Conservation (phyloP, 495 filamentous ascomycete genomes). For the Neurospora tetraspora region DNA sequence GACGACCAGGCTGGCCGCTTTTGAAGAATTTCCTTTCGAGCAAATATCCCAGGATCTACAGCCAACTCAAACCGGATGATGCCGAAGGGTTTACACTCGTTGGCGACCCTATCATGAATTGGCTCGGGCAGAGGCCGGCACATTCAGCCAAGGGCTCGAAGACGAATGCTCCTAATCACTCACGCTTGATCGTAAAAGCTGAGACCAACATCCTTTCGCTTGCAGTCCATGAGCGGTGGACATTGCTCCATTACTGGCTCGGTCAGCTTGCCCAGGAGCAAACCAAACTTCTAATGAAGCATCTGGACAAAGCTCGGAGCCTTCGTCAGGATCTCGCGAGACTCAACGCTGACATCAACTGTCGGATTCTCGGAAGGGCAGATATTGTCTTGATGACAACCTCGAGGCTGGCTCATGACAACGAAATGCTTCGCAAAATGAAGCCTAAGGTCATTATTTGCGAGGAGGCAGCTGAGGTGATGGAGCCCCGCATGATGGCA, state of each 20-base stretch:
- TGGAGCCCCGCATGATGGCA: conserved; percentile 61
- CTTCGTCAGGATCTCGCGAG: conserved; percentile 16
- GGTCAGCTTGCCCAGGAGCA: neutral
- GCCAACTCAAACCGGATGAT: neutral
- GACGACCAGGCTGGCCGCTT: neutral
- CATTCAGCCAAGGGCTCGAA: too few relatives aligned
- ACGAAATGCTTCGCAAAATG: conserved; percentile 50
- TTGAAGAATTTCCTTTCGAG: neutral
- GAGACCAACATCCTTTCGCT: neutral
- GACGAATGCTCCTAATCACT: too few relatives aligned
- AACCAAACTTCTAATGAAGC: neutral
- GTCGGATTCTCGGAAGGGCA: conserved; percentile 40
- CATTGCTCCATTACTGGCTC: conserved; percentile 3
- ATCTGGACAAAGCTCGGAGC: neutral
- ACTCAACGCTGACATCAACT: conserved; percentile 38
- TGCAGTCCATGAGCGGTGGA: neutral
- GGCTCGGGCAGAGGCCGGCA: conserved; percentile 1
- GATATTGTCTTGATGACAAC: conserved; percentile 72
- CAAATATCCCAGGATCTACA: neutral
- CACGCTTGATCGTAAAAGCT: too few relatives aligned
- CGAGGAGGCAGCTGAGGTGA: conserved; percentile 71
- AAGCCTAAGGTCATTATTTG: conserved; percentile 58
- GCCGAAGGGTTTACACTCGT: neutral
- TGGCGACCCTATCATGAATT: neutral
- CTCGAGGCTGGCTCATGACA: conserved; percentile 56